Base-by-base conservation (phyloP, 108 stramenopile species). In the Cyclotella kingstonii region DNA sequence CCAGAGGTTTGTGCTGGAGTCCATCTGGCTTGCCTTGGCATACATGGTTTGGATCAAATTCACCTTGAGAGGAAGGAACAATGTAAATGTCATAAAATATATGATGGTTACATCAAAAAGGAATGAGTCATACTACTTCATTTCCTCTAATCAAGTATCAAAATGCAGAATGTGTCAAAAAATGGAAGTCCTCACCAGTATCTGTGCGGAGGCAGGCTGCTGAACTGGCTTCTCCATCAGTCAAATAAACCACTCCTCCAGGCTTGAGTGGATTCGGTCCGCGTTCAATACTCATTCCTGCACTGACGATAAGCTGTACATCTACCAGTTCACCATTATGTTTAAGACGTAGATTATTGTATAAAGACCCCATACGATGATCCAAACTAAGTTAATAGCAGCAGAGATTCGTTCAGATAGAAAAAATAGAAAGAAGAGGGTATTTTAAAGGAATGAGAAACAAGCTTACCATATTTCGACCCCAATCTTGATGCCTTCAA, bases 171-270 rank as follows among this genome's bases (percentile, higher is more conserved):
- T n/a, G n/a, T n/a, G n/a, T n/a, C n/a, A n/a, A n/a, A n/a, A n/a
- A n/a, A n/a, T n/a, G n/a, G n/a, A n/a, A n/a, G n/a, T n/a, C n/a
- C 35, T 50, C 35, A 28, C 36, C 68, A 43, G 42, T 57, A 29
- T 70, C 68, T 1, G 68, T 57, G 53, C 76, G 46, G 10, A 65
- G 21, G 43, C 76, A 77, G 3, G 68, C 76, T 35, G 76, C 76
- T 14, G 68, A 70, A 11, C 68, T 70, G 25, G 76, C 76, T 15
- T 35, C 68, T 45, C 76, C 76, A 42, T 77, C 76, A 22, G 55
- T 70, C 26, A 70, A 33, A 54, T 77, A 77, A 2, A 77, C 76
- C 17, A 77, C 76, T 5, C 76, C 76, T n/a, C 76, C 76, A 5
- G 68, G 56, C 15, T 62, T 61, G 38, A 77, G 18, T 10, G 76